Evolutionary conservation across 768 basidiomycete genomes (phyloP), one percentile per base, ranked within the genome.

Genomic region (Cubamyces lactineus): DNA sequence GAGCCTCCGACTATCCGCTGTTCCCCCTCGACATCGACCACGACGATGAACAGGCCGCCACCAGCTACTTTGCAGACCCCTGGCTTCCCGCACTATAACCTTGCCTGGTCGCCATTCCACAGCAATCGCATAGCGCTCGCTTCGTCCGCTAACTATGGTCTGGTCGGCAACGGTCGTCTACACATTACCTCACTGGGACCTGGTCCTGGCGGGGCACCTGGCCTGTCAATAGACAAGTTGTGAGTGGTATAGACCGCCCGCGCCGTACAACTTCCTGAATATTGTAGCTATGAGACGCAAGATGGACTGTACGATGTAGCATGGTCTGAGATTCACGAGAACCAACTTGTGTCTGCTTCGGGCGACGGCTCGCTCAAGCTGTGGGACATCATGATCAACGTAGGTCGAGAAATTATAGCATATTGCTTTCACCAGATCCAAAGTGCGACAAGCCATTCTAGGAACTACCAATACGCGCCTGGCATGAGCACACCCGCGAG

Each of bases 311-410:
- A 89, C 72, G 94, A 96, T 70, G 78, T 94, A 50, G 94, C 96
- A 0, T 98, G 96, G 96, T 95, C 92, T 39, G 96, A 98, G 76
- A 75, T 86, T 34, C 93, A 97, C 74, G 95, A 96, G 77, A 94
- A 96, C 71, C 96, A 98, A 71, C 76, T 98, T 40, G 88, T 91
- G 2, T 87, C 93, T 1, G 91, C 86, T 0, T 94, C 92, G 9
- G 96, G 94, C 48, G 94, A 97, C 70, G 95, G 95, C 2, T 90
- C 92, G 15, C 82, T 97, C 69, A 87, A 87, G 72, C 77, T 98
- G 30, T 98, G 95, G 92, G 96, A 98, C 72, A 78, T 92, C 23
- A 85, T 86, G 79, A 78, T 97, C 51, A 88, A 94, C 69, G 94
- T 96, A 76, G 69, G 74, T 40, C 46, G 13, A 42, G 50, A 19